phyloP scores from a whole-genome alignment of 345 rosid species.

The sweet orange (Citrus sinensis) region DVS_A1.0 CM039168.1:972501-973000 shows the following conservation, averaged over 20 bases:
- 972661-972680: no score
- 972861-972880: background rate
- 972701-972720: background rate
- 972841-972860: background rate
- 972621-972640: background rate
- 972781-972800: background rate
- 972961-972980: background rate
- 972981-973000: background rate
- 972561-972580: slow-evolving; percentile 7
- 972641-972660: slow-evolving; percentile 4
- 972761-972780: background rate
- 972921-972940: no score
- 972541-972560: background rate
- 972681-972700: background rate
- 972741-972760: background rate
- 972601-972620: background rate
- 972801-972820: background rate
- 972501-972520: background rate
- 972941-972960: background rate
- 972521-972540: background rate
- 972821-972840: background rate
- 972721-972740: background rate
- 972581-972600: background rate
- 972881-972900: background rate
- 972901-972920: background rate